Percentiles rank a stretch among this genome's conserved stretches.
These are phyloP conservation scores for Chrysosporium queenslandicum DNA, from an alignment of 2,329 filamentous ascomycete genomes.

Conservation along the genomic window DNA sequence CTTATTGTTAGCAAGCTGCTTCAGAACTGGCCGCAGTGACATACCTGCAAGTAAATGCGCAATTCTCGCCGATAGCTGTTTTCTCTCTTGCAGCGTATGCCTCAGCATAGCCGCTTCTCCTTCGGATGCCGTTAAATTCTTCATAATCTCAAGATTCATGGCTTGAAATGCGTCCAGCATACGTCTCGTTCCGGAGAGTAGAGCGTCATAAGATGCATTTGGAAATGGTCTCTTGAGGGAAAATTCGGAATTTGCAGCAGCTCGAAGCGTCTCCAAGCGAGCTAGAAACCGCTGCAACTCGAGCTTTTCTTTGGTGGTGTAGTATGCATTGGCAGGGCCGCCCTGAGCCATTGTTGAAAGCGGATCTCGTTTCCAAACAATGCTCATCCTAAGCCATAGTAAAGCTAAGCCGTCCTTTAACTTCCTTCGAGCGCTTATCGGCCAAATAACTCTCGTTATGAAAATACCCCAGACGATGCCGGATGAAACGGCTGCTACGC, in stretches of 20 bases:
- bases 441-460: conserved; percentile 82
- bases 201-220: conserved; percentile 57
- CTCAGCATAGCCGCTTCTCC: conserved; percentile 73
- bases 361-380: conserved; percentile 93
- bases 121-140: conserved; percentile 61
- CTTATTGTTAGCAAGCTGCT: conserved; percentile 6
- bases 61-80: conserved; percentile 73
- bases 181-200: conserved; percentile 68
- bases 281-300: conserved; percentile 70
- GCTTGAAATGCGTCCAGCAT: conserved; percentile 92
- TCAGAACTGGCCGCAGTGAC: conserved; percentile 17
- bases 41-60: conserved; percentile 66
- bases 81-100: conserved; percentile 69
- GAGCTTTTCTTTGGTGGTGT: conserved; percentile 78
- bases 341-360: conserved; percentile 61
- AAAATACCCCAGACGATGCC: conserved; percentile 90
- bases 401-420: conserved; percentile 81
- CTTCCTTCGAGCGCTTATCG: conserved; percentile 78
- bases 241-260: conserved; percentile 71
- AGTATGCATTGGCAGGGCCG: conserved; percentile 53
- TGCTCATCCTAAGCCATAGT: conserved; percentile 87
- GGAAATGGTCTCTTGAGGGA: conserved; percentile 83
- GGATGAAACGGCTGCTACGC: conserved; percentile 73
- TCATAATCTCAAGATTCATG: conserved; percentile 85
- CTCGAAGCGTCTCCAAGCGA: conserved; percentile 63